phyloP scores from a whole-genome alignment of 768 basidiomycete genomes.

The Piloderma croceum region DNA sequence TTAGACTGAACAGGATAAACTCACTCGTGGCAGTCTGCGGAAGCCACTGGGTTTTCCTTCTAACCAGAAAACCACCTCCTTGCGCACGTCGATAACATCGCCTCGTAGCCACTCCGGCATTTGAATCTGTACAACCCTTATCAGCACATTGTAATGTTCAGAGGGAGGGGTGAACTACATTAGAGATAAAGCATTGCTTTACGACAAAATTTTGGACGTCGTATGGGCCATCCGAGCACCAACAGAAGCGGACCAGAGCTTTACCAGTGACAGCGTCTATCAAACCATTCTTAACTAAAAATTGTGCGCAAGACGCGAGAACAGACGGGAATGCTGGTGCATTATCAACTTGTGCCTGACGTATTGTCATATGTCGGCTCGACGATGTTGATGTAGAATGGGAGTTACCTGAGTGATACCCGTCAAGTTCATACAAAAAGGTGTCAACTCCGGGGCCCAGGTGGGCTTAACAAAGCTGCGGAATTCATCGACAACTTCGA shows the following conservation, averaged over 20 bases:
- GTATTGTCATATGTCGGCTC: too few relatives aligned
- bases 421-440: conserved; percentile 83
- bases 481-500: conserved; percentile 78
- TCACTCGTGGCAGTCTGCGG: too few relatives aligned
- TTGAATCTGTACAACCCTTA: conserved; percentile 38
- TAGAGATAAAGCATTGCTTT: conserved; percentile 86
- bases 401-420: conserved; percentile 83
- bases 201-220: conserved; percentile 82
- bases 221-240: conserved; percentile 82
- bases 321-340: conserved; percentile 75
- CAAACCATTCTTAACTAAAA: conserved; percentile 67
- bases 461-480: conserved; percentile 83
- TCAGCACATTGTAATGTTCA: conserved; percentile 6
- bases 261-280: conserved; percentile 54
- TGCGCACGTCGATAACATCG: conserved; percentile 74
- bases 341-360: conserved; percentile 72
- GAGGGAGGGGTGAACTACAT: conserved; percentile 35
- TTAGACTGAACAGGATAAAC: too few relatives aligned
- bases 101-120: conserved; percentile 73
- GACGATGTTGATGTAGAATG: too few relatives aligned
- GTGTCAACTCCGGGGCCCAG: conserved; percentile 75
- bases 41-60: too few relatives aligned
- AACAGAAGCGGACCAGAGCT: conserved; percentile 61
- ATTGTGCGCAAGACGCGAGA: conserved; percentile 54
- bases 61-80: conserved; percentile 42